phyloP scores from a whole-genome alignment of 108 stramenopile species.

The Schizochytrium sp. region DNA sequence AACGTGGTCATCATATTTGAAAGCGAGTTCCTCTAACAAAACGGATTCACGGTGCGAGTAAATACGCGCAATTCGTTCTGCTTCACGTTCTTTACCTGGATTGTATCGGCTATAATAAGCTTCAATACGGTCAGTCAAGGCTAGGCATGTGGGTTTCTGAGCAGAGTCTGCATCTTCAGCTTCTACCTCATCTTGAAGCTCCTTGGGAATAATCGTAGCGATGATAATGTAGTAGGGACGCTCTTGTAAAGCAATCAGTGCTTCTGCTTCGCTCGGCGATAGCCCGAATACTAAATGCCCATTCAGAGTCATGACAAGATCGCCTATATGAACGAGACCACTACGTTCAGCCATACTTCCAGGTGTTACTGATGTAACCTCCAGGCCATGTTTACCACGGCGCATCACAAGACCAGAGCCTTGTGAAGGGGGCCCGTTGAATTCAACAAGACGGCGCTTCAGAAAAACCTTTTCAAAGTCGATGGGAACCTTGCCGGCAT shows the following conservation, averaged over 20 bases:
- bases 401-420: neutral
- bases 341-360: neutral
- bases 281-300: conserved; percentile 6
- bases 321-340: neutral
- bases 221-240: conserved; percentile 20
- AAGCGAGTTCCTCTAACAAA: conserved; percentile 16
- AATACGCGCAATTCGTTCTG: conserved; percentile 5
- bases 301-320: conserved; percentile 59
- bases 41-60: conserved; percentile 57
- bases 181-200: neutral
- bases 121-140: conserved; percentile 36
- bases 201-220: conserved; percentile 55
- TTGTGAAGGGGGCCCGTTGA: neutral
- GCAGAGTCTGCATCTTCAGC: neutral
- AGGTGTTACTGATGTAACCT: neutral
- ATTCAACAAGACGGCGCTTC: conserved; percentile 14
- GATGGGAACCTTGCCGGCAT: conserved; percentile 33
- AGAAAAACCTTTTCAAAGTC: neutral
- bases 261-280: conserved; percentile 9
- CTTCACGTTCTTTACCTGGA: conserved; percentile 33
- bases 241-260: conserved; percentile 18
- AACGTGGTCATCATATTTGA: conserved; percentile 23
- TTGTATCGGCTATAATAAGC: conserved; percentile 49
- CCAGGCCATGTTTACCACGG: conserved; percentile 23
- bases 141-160: neutral